Evolutionary conservation across 202 grass and related monocot genomes (phyloP).

Genomic region (Schoenoplectus tabernaemontani): DNA sequence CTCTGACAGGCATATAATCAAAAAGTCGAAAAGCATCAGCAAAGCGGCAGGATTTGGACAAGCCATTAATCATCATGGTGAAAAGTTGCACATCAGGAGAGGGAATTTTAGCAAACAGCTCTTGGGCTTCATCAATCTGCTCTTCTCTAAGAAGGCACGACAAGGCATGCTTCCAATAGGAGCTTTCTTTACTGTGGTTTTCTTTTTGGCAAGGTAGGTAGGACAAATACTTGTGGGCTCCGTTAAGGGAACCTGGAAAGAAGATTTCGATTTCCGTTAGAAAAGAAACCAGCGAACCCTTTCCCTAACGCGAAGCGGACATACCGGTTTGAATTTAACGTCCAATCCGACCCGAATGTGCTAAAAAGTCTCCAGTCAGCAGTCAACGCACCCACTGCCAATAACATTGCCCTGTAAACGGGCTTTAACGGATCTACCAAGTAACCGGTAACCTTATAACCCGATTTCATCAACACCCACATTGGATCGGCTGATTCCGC

Average conservation of each 20-base stretch:
- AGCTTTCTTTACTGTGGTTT: neutral
- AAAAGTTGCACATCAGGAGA: conserved; percentile 47
- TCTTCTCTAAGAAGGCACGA: conserved; percentile 14
- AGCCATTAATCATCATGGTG: conserved; percentile 75
- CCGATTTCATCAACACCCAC: neutral
- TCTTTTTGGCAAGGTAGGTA: neutral
- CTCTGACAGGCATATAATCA: conserved; percentile 29
- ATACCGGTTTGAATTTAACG: neutral
- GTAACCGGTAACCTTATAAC: neutral
- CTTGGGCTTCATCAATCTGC: conserved; percentile 45
- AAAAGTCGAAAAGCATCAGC: conserved; percentile 34
- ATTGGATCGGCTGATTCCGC: neutral
- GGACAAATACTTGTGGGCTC: neutral
- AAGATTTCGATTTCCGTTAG: neutral
- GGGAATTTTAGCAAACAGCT: conserved; percentile 53
- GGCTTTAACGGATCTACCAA: neutral
- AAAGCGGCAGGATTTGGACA: conserved; percentile 22
- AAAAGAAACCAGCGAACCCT: neutral
- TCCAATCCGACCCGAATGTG: neutral
- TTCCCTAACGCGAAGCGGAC: neutral
- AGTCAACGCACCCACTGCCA: too few relatives aligned
- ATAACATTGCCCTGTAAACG: neutral
- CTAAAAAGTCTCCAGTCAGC: neutral
- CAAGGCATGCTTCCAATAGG: conserved; percentile 28
- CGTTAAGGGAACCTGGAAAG: neutral